Evolutionary conservation across 2,329 filamentous ascomycete species (phyloP), one percentile per base, ranked within the genome.

Genomic region (Xylariaceae sp.): DNA sequence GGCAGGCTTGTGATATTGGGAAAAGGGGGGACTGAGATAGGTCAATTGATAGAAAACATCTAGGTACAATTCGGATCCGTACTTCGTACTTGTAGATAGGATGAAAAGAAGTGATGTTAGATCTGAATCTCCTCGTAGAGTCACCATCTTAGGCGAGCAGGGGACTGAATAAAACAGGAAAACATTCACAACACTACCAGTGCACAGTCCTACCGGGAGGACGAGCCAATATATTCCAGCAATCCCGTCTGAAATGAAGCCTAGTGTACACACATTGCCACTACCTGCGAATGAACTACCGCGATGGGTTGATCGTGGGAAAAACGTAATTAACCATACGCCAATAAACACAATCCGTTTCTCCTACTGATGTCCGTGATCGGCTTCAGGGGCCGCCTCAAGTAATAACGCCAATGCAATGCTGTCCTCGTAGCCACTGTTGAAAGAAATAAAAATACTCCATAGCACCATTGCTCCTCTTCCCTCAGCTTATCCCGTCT

Each of bases 361-460:
- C 65, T 61, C 66, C 66, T 65, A 57, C 59, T 65, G 58, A 65
- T 65, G 61, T 56, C 66, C 55, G 52, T 61, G 37, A 63, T 59
- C 54, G 54, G 57, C 57, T 53, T 57, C 39, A 55, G 51, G 58
- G 60, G 56, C 58, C 63, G 49, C 61, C 61, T 61, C 54, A 41
- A 51, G 41, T 53, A 53, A 49, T 57, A 70, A 70, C 68, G 68
- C 68, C 68, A 64, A 58, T 68, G 68, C 65, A 62, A 70, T 69
- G 68, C 68, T 62, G 56, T 62, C 62, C 61, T 50, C 58, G 9
- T 35, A 48, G 51, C 13, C 34, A 51, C 45, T 49, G 51, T 41
- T 41, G 11, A 41, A 41, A 41, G 8, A 45, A 57, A 55, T 58
- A 35, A 58, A 61, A 56, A 63, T 53, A 13, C 49, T 47, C 18